Base-by-base conservation (phyloP, 179 eudicot genomes). In the Gypsophila paniculata region DNA sequence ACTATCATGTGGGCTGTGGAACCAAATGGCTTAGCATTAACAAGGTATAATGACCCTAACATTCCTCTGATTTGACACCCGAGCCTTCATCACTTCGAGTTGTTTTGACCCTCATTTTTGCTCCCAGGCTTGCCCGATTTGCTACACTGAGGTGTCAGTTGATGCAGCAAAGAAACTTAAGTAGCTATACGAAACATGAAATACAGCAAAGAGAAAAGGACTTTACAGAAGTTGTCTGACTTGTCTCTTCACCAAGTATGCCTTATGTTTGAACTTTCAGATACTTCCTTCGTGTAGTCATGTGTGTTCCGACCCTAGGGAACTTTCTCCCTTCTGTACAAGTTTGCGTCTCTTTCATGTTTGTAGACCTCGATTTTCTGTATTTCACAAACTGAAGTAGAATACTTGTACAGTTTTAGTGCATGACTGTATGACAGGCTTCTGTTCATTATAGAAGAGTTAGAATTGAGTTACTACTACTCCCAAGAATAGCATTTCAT, bases 21-120 rank as follows among this genome's bases (percentile, higher is more conserved):
- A 82, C 87, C 74, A 89, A 80, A 81, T 94, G 97, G 99, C 99
- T 94, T 61, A 80, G 79, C 79, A 94, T 91, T 76, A 94, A 94
- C 79, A 94, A 94, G 88, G 99, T 91, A 79, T 70, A 68, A 42
- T 42, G 46, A 21, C 69, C 5, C 65, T 32, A 8, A 49, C 49
- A 61, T n/a, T 19, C 39, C 44, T 19, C 48, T 10, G 11, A 17
- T 17, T 67, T 67, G 6, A 61, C 65, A 46, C 63, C 42, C 10
- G 34, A 42, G n/a, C 21, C 15, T n/a, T 36, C 48, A 42, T 65
- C 53, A 26, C 34, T 29, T 6, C 49, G 4, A 29, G 34, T 29
- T 29, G 34, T 29, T 29, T 29, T 29, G 6, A 48, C 44, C 21
- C 60, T 46, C 19, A 0, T 8, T 32, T 65, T 4, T 75, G 13